Conservation (phyloP, 2,329 filamentous ascomycete species). For the Dichotomopilus funicola region DNA sequence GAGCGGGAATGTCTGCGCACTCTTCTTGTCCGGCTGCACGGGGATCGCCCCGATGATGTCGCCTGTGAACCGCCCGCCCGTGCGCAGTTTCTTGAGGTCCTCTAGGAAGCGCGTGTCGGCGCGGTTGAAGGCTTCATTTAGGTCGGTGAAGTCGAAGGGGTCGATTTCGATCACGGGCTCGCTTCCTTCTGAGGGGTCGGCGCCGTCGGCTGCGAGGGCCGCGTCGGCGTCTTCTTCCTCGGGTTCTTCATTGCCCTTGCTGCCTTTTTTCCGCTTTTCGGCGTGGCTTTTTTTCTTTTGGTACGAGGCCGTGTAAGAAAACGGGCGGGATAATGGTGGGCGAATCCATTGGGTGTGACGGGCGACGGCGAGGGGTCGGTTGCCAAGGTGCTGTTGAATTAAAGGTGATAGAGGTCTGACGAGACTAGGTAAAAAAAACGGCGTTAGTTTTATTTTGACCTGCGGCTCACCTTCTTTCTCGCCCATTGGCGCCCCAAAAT, state of each 20-base stretch:
- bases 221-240: not conserved
- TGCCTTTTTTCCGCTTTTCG: not conserved
- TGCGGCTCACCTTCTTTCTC: not conserved
- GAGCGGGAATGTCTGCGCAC: conserved; percentile 38
- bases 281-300: conserved; percentile 1
- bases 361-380: not conserved
- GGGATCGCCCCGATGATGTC: conserved; percentile 38
- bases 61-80: conserved; percentile 47
- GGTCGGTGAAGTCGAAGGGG: conserved; percentile 44
- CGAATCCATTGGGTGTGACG: not conserved
- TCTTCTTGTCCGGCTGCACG: conserved; percentile 32
- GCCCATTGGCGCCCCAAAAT: not conserved
- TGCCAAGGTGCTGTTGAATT: conserved; percentile 5
- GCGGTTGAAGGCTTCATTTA: conserved; percentile 37
- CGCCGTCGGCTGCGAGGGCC: not conserved
- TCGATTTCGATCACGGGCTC: conserved; percentile 33
- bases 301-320: conserved; percentile 11
- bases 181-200: conserved; percentile 15
- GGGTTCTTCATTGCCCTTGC: not conserved
- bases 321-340: conserved; percentile 4
- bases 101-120: conserved; percentile 38
- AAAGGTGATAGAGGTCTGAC: not conserved
- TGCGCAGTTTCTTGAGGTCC: conserved; percentile 36
- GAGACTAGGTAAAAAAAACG: not conserved
- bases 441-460: not conserved